Evolutionary conservation across 805 yeast species (phyloP).

Genomic region (Martiniozyma abietophila): DNA sequence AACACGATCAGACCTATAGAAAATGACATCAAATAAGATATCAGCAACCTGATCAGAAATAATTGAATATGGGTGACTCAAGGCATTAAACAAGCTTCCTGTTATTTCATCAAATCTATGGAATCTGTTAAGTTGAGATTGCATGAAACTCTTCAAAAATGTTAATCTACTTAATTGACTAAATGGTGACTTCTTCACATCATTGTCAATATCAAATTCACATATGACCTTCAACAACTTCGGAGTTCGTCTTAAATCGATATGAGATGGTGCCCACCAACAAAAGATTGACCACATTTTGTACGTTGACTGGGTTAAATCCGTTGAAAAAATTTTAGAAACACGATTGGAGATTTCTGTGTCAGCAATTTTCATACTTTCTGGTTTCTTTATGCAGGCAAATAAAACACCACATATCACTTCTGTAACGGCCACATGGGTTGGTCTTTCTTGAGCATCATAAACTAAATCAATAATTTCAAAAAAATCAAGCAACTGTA

Average conservation of each 20-base stretch:
- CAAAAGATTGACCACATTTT: constrained; percentile 68
- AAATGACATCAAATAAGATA: constrained; percentile 34
- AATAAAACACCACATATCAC: constrained; percentile 54
- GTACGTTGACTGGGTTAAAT: constrained; percentile 63
- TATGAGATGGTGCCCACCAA: constrained; percentile 63
- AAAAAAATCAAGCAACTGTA: constrained; percentile 45
- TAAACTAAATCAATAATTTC: constrained; percentile 41
- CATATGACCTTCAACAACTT: constrained; percentile 37
- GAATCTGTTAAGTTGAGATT: constrained; percentile 28
- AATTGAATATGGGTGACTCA: constrained; percentile 62
- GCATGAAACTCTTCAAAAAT: constrained; percentile 38
- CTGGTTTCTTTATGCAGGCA: constrained; percentile 32
- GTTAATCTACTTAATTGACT: constrained; percentile 52
- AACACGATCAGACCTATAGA: constrained; percentile 20
- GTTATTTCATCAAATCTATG: constrained; percentile 38
- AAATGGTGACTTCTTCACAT: constrained; percentile 49
- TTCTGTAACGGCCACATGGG: constrained; percentile 71
- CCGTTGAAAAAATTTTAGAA: constrained; percentile 37
- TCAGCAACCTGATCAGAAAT: constrained; percentile 64
- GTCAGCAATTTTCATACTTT: constrained; percentile 33
- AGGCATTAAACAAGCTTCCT: constrained; percentile 35
- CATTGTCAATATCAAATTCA: constrained; percentile 36
- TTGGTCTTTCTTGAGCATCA: constrained; percentile 58
- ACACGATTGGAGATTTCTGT: constrained; percentile 37
- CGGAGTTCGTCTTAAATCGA: constrained; percentile 61